Base-by-base conservation (phyloP, 352 stramenopile genomes). In the Phytophthora kernoviae region DNA sequence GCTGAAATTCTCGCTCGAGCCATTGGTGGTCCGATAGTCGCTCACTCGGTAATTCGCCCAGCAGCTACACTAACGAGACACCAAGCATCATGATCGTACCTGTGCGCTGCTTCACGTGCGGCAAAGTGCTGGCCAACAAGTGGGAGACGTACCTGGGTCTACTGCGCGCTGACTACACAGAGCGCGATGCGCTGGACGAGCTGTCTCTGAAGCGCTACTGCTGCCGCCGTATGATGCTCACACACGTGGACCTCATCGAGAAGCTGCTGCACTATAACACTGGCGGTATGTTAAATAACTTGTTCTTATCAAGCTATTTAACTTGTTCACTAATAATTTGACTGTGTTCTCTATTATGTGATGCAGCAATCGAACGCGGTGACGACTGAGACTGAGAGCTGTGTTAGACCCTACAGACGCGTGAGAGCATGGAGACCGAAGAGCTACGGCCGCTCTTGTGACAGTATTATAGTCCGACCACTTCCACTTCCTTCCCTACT, bases 251-350 rank as follows among this genome's bases (percentile, higher is more conserved):
- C 83, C 88, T 99, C 27, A 99, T 99, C 74, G 96, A 99, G 81
- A 99, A 99, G 81, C 87, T 99, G 47, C 87, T 99, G 60, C 98
- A 99, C 83, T 99, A 99, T 87, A 99, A 99, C 87, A 99, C 87
- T n/a, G 84, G 84, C 62, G 87, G 85, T 96, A 62, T 47, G 80
- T 34, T 1, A 63, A 20, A 48, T 56, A 11, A n/a, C n/a, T n/a
- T n/a, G n/a, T n/a, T n/a, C n/a, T n/a, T 58, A 26, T 12, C 17
- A 24, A 18, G 50, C 15, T 18, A 30, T 55, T 12, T 7, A 15
- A 2, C 20, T 24, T 3, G 2, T 24, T 18, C 14, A 41, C 34
- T 41, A 18, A 41, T 3, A 4, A 43, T 53, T 22, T 61, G 2
- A 48, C 20, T 60, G 1, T 39, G 2, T 64, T 43, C n/a, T 46